phyloP scores from a whole-genome alignment of 495 filamentous ascomycete species.

The Diplogelasinospora grovesii region DNA sequence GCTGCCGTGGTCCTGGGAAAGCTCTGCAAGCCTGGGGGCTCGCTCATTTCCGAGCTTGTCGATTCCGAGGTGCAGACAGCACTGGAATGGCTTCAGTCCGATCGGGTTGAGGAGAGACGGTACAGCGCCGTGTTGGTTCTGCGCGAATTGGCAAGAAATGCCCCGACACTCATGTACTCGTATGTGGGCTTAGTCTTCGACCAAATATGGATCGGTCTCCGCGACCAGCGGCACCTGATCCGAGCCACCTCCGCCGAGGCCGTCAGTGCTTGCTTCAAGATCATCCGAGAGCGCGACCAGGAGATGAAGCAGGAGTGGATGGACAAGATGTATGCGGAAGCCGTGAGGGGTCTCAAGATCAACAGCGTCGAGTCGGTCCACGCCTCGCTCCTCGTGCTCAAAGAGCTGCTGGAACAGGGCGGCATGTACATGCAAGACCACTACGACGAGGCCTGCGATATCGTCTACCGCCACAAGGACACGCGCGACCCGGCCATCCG shows the following conservation, averaged over 20 bases:
- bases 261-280: slow-evolving; percentile 85
- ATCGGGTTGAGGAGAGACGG: slow-evolving; percentile 82
- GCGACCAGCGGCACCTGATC: slow-evolving; percentile 83
- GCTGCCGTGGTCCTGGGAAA: slow-evolving; percentile 83
- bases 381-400: slow-evolving; percentile 82
- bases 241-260: slow-evolving; percentile 86
- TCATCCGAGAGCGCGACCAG: slow-evolving; percentile 84
- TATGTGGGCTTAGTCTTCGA: slow-evolving; percentile 88
- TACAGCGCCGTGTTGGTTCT: slow-evolving; percentile 89
- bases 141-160: slow-evolving; percentile 81
- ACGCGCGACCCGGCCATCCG: slow-evolving; percentile 82
- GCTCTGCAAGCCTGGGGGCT: slow-evolving; percentile 85
- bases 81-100: slow-evolving; percentile 92
- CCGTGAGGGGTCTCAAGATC: slow-evolving; percentile 66
- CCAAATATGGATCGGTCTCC: slow-evolving; percentile 87
- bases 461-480: slow-evolving; percentile 82
- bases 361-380: slow-evolving; percentile 80
- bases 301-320: slow-evolving; percentile 80
- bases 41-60: slow-evolving; percentile 90
- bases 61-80: slow-evolving; percentile 94
- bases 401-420: slow-evolving; percentile 83
- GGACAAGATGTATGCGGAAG: slow-evolving; percentile 77
- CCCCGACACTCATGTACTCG: slow-evolving; percentile 86
- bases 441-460: slow-evolving; percentile 83
- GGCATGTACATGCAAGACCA: slow-evolving; percentile 98